Percentiles rank a stretch among this genome's conserved stretches.
These are phyloP conservation scores for Fusarium newnesense DNA, from an alignment of 2,329 filamentous ascomycete genomes.

Conservation along the genomic window DNA sequence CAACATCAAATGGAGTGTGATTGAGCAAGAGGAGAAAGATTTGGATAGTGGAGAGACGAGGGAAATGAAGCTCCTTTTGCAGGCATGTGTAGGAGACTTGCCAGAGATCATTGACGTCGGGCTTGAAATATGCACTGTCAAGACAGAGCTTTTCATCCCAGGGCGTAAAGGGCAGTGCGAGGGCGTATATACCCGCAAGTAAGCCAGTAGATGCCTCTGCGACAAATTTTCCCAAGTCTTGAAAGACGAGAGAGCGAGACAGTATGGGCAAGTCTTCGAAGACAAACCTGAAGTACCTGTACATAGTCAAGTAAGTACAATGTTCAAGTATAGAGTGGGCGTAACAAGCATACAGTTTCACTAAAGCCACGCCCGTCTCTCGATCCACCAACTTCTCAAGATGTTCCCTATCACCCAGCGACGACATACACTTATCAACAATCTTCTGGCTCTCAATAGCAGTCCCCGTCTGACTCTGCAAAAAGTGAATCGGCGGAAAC, in stretches of 20 bases:
- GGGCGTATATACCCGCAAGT: neutral
- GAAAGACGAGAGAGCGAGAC: neutral
- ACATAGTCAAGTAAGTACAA: neutral
- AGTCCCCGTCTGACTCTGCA: neutral
- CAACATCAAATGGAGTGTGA: neutral
- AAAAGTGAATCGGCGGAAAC: neutral
- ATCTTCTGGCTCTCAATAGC: neutral
- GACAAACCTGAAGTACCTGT: neutral
- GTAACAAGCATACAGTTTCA: neutral
- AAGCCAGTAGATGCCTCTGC: neutral
- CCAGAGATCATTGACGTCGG: neutral
- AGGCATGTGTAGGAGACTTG: neutral
- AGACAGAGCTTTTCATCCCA: constrained; percentile 12
- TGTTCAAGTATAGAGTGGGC: accelerated
- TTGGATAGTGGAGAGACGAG: neutral
- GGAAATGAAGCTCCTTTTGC: neutral
- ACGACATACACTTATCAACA: neutral
- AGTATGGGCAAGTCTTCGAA: neutral
- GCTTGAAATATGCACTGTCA: constrained; percentile 6
- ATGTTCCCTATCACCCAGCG: neutral
- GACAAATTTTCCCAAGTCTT: neutral
- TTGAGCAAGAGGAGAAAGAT: neutral
- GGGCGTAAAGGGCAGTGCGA: neutral
- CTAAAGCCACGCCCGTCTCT: neutral
- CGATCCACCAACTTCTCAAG: neutral